A percentile compares a stretch with the other conserved stretches of the same genome.
phyloP scores from a whole-genome alignment of 495 filamentous ascomycete genomes.

The Tirmania nivea region DNA sequence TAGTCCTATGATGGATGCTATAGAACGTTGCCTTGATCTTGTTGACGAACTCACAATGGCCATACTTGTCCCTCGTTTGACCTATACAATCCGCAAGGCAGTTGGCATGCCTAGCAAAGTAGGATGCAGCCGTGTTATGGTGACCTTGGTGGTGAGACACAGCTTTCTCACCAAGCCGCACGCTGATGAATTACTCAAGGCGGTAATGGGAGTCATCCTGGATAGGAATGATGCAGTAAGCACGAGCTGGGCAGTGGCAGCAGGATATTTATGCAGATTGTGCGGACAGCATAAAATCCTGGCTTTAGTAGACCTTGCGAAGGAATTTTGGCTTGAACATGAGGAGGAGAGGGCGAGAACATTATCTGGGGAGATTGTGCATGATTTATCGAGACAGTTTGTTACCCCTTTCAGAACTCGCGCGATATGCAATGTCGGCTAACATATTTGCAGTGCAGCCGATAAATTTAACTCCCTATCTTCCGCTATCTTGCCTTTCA shows the following conservation, averaged over 20 bases:
- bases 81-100: conserved; percentile 59
- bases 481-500: conserved; percentile 53
- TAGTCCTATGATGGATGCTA: conserved; percentile 84
- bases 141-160: conserved; percentile 64
- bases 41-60: conserved; percentile 55
- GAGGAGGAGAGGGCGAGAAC: conserved; percentile 53
- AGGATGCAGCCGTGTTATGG: conserved; percentile 64
- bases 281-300: conserved; percentile 48
- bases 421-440: neutral
- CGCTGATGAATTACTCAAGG: conserved; percentile 52
- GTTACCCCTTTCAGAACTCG: conserved; percentile 1
- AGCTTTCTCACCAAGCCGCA: conserved; percentile 51
- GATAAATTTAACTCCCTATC: conserved; percentile 70
- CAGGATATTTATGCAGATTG: conserved; percentile 64
- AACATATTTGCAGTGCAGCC: conserved; percentile 35
- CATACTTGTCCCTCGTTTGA: conserved; percentile 44
- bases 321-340: conserved; percentile 53
- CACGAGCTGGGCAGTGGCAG: conserved; percentile 60
- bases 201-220: conserved; percentile 54
- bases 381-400: conserved; percentile 49
- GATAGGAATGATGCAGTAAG: conserved; percentile 83
- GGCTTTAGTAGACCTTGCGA: conserved; percentile 40
- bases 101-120: conserved; percentile 85
- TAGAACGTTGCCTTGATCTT: conserved; percentile 73
- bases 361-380: conserved; percentile 55